Evolutionary conservation across 495 filamentous ascomycete species (phyloP).

Genomic region (Daldinia decipiens): DNA sequence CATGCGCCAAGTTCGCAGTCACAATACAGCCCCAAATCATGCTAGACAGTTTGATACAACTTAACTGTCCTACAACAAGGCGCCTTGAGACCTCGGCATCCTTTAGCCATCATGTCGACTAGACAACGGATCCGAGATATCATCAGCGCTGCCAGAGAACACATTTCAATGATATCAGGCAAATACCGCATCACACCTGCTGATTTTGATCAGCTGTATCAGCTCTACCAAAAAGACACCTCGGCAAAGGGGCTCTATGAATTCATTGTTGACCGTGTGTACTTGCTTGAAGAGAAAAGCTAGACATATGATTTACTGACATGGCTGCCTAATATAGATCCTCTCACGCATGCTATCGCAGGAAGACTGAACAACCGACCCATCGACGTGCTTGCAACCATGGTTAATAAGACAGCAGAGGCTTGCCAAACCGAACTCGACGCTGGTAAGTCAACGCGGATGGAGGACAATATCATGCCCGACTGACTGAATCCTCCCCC

Average conservation of each 20-base stretch:
- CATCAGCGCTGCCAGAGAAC: slow-evolving; percentile 21
- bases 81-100: neutral
- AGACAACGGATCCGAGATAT: slow-evolving; percentile 14
- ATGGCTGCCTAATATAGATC: slow-evolving; percentile 11
- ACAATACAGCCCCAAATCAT: neutral
- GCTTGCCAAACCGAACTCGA: slow-evolving; percentile 31
- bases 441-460: slow-evolving; percentile 13
- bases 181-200: slow-evolving; percentile 23
- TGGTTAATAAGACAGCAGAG: slow-evolving; percentile 32
- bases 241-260: slow-evolving; percentile 37
- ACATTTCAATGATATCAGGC: slow-evolving; percentile 31
- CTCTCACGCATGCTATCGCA: slow-evolving; percentile 29
- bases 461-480: neutral
- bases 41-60: neutral
- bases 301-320: neutral
- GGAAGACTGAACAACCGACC: slow-evolving; percentile 15
- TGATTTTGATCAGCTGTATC: slow-evolving; percentile 41
- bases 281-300: neutral
- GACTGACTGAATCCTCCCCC: neutral
- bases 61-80: neutral
- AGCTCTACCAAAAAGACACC: slow-evolving; percentile 36
- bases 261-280: slow-evolving; percentile 40
- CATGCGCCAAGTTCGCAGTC: neutral
- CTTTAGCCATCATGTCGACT: slow-evolving; percentile 11
- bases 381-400: slow-evolving; percentile 35